Evolutionary conservation across 108 stramenopile species (phyloP), one percentile per base, ranked within the genome.

Genomic region (Fragilariopsis cylindrus): DNA sequence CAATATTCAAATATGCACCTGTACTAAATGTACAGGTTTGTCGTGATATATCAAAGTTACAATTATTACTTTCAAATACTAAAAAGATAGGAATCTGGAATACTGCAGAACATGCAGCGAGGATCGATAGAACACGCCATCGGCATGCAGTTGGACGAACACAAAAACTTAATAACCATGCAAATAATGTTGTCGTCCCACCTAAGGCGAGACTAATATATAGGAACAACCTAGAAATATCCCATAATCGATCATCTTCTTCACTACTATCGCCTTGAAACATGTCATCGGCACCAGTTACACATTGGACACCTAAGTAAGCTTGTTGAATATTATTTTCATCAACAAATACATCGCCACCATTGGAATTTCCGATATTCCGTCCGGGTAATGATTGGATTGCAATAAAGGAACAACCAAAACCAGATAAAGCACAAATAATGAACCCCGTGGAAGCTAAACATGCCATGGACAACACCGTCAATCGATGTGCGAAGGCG

Each of bases 61-160:
- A 81, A 4, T 70, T 70, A 11, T 73, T 30, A 21, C 65, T 69
- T 62, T 73, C 75, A 3, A 76, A 73, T 48, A 82, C 57, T 9
- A 83, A 54, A 57, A 79, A 79, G 60, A 83, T 54, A 12, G 78
- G 82, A 41, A 77, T 62, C 46, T 78, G 70, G 21, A 79, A 52
- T 19, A 79, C 57, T 40, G 82, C 82, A 56, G 78, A 41, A 9
- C 71, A 7, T 9, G 76, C 77, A 47, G 58, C 42, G 53, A 76
- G 40, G 19, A 79, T 30, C 8, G 78, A 79, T 5, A 83, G 12
- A 8, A 73, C 18, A 52, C 69, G 62, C 82, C 82, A 83, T 19
- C 18, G 78, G 41, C 15, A 53, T 3, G 40, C 40, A 4, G 74
- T 83, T 11, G 82, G 82, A 16, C 67, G 53, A 4, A 82, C 68